Base-by-base conservation (phyloP, 768 basidiomycete genomes). In the Symmetrospora coprosmae region DNA sequence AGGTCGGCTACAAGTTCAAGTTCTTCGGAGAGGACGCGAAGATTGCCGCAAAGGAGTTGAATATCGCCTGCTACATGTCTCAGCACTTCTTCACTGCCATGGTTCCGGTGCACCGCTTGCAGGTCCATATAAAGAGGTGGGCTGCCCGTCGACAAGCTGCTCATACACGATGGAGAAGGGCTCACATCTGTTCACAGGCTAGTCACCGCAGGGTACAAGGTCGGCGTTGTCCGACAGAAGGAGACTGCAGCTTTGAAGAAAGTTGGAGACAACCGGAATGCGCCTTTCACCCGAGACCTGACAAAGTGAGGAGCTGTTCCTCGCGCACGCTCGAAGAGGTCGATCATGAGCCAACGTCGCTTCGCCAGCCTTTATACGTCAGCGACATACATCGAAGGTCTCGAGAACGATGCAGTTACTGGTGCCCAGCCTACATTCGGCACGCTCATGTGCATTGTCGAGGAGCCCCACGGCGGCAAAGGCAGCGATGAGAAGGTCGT, bases 221-320 rank as follows among this genome's bases (percentile, higher is more conserved):
- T 89, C 35, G 88, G 89, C 1, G 78, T 91, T 28, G 82, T 88
- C 1, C 76, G 81, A 23, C 89, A 91, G 69, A 79, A 77, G 0
- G 88, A 91, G 72, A 90, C 89, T 0, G 86, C 88, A 17, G 88
- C 88, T 0, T 76, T 91, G 48, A 91, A 91, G 75, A 88, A 86
- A 73, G 81, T 76, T 2, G 76, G 85, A 47, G 83, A 85, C 61
- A 88, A 82, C 62, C 78, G 81, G 51, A 84, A 82, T 65, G 76
- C 78, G 0, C 79, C 82, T 0, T 92, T 91, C 67, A 79, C 81
- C 23, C 78, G 88, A 37, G 77, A 81, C 68, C 69, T 96, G 9
- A 83, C 83, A 0, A 79, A 84, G 52, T 48, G 40, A 46, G 65
- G 72, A n/a, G n/a, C n/a, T n/a, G n/a, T n/a, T n/a, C n/a, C n/a